Conservation (phyloP, 2,329 filamentous ascomycete species). For the Neofusicoccum cordaticola region DNA sequence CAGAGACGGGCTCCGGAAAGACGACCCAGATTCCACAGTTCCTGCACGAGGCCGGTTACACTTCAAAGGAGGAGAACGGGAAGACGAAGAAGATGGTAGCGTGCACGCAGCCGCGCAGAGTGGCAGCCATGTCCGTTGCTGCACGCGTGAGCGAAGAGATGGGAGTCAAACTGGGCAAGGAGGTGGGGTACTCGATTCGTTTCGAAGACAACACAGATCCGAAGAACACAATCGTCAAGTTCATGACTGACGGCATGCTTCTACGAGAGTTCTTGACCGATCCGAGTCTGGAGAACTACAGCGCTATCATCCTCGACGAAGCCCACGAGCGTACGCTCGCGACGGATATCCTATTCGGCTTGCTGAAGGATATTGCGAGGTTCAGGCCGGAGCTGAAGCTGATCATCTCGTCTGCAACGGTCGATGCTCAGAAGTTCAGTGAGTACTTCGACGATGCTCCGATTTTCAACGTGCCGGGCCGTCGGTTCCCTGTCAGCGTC, state of each 20-base stretch:
- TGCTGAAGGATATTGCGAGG: conserved; percentile 84
- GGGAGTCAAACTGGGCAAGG: conserved; percentile 81
- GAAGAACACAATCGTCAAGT: conserved; percentile 90
- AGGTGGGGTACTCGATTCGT: conserved; percentile 91
- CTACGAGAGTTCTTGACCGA: conserved; percentile 87
- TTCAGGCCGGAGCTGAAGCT: conserved; percentile 83
- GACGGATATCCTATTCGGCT: conserved; percentile 83
- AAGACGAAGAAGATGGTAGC: conserved; percentile 81
- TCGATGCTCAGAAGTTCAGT: conserved; percentile 90
- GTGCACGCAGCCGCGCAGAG: conserved; percentile 90
- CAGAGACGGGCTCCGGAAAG: conserved; percentile 93
- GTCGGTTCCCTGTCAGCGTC: conserved; percentile 84
- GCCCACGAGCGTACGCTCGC: conserved; percentile 91
- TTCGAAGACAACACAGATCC: conserved; percentile 92
- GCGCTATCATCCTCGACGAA: conserved; percentile 93
- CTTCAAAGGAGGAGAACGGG: conserved; percentile 34
- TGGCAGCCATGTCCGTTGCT: conserved; percentile 97
- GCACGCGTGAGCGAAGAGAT: conserved; percentile 93
- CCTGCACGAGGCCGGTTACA: conserved; percentile 85
- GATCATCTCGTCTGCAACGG: conserved; percentile 88
- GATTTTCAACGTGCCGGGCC: conserved; percentile 91
- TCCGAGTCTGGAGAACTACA: conserved; percentile 77
- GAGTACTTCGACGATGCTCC: conserved; percentile 89
- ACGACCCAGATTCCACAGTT: conserved; percentile 95
- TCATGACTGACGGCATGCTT: conserved; percentile 97